phyloP scores from a whole-genome alignment of 225 moss, liverwort and hornwort species.

The Physcomitrium patens region DNA sequence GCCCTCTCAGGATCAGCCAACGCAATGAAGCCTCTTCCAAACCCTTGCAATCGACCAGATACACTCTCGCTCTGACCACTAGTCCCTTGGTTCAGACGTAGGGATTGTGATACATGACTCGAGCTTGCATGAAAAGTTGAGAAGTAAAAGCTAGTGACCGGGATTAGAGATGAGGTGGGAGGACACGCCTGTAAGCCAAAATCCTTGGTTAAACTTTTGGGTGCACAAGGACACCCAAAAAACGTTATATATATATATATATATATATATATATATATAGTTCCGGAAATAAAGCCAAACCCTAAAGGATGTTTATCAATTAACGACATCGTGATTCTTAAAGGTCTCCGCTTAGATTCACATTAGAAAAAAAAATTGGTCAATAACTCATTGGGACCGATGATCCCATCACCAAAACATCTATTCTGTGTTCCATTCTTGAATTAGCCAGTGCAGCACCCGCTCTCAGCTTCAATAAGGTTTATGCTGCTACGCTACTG shows the following conservation, averaged over 20 bases:
- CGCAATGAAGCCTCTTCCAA: conserved; percentile 16
- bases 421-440: too few relatives aligned
- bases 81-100: conserved; percentile 13
- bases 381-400: too few relatives aligned
- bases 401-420: too few relatives aligned
- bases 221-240: not conserved
- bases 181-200: not conserved
- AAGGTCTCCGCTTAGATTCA: too few relatives aligned
- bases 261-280: not conserved
- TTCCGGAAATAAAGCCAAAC: too few relatives aligned
- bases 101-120: not conserved
- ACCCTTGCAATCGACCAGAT: conserved; percentile 1
- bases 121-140: not conserved
- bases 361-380: too few relatives aligned
- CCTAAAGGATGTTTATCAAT: too few relatives aligned
- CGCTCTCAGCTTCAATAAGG: not conserved
- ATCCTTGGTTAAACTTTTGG: not conserved
- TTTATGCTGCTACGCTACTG: not conserved
- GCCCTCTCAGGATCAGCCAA: conserved; percentile 26
- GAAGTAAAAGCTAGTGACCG: conserved; percentile 32
- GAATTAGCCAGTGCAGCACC: not conserved
- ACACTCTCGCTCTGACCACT: too few relatives aligned
- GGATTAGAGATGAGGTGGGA: not conserved
- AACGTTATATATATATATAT: not conserved
- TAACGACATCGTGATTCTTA: too few relatives aligned